Evolutionary conservation across 2,329 filamentous ascomycete genomes (phyloP).

Genomic region (Pyricularia sp.): DNA sequence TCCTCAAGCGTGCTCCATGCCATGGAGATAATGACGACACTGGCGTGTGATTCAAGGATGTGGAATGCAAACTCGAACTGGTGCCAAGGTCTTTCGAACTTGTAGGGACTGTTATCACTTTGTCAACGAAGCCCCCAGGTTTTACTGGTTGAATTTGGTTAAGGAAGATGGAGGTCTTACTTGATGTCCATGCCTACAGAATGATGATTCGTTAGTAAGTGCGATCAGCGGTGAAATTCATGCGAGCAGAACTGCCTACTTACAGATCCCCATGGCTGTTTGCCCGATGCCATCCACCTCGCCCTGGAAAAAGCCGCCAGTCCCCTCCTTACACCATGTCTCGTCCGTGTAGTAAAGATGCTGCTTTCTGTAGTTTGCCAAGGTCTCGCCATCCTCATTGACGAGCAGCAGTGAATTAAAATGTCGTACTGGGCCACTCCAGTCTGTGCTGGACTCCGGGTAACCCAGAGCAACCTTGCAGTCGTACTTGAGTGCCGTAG

Average conservation of each 20-base stretch:
- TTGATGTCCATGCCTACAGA: constrained; percentile 49
- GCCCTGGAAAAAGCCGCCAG: constrained; percentile 37
- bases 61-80: constrained; percentile 46
- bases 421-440: constrained; percentile 20
- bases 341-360: constrained; percentile 52
- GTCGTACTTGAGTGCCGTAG: constrained; percentile 53
- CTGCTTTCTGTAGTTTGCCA: constrained; percentile 52
- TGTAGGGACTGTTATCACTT: constrained; percentile 30
- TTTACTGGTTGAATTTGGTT: background rate
- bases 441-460: constrained; percentile 46
- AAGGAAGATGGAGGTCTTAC: constrained; percentile 23
- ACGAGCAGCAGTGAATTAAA: constrained; percentile 49
- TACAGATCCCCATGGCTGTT: constrained; percentile 52
- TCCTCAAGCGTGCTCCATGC: constrained; percentile 62
- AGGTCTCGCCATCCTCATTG: constrained; percentile 47
- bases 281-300: constrained; percentile 37
- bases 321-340: constrained; percentile 49
- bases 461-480: constrained; percentile 66
- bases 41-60: constrained; percentile 43
- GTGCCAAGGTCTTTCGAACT: constrained; percentile 38
- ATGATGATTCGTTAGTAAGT: background rate
- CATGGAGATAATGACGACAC: constrained; percentile 64
- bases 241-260: constrained; percentile 15
- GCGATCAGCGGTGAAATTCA: background rate
- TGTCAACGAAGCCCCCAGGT: background rate